Percentiles rank a stretch among this genome's conserved stretches.
Evolutionary conservation across 106 monocot genomes (phyloP).

Genomic region (Chionographis japonica): DNA sequence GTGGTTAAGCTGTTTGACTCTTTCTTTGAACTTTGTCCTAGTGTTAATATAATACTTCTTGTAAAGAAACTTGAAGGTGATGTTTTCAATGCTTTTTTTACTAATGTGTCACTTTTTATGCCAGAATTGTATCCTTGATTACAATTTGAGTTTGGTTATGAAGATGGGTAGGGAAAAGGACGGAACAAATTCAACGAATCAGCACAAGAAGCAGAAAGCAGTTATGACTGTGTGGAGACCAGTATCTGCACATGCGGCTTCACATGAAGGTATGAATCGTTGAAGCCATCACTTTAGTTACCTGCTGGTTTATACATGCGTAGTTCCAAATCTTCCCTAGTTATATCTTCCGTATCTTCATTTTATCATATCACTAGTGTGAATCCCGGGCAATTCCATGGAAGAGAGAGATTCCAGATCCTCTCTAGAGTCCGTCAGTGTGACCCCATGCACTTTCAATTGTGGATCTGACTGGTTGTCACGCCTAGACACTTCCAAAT

Average conservation of each 20-base stretch:
- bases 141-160: constrained; percentile 12
- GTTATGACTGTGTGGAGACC: constrained; percentile 36
- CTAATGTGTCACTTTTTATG: background rate
- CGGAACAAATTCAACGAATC: constrained; percentile 1
- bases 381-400: too few relatives aligned
- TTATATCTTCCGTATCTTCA: too few relatives aligned
- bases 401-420: too few relatives aligned
- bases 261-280: constrained; percentile 20
- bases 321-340: too few relatives aligned
- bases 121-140: constrained; percentile 4
- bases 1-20: background rate
- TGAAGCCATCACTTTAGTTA: background rate
- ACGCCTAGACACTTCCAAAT: too few relatives aligned
- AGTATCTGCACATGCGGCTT: constrained; percentile 23
- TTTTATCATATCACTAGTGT: too few relatives aligned
- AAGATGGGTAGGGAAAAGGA: constrained; percentile 21
- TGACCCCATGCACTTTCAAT: too few relatives aligned
- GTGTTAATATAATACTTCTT: background rate
- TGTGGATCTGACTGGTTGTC: too few relatives aligned
- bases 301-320: too few relatives aligned
- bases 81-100: too few relatives aligned
- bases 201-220: constrained; percentile 21
- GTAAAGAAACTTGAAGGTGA: background rate
- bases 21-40: background rate
- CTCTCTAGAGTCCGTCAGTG: too few relatives aligned